Conservation (phyloP, 148 eudicot genomes). For the Nyssa sinensis region DNA sequence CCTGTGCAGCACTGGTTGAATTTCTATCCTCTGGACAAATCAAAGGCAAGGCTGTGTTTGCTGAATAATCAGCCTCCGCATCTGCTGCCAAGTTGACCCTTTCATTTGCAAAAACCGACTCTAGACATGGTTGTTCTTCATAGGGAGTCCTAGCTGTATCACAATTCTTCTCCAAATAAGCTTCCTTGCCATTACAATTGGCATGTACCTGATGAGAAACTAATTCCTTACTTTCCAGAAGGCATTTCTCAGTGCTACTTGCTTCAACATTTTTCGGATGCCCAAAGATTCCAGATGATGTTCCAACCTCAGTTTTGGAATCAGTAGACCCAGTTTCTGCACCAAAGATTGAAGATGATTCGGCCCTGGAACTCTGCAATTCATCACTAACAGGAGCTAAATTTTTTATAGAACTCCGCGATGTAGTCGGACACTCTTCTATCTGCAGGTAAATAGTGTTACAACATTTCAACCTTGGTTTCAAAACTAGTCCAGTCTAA, state of each 20-base stretch:
- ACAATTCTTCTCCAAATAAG: constrained; percentile 1
- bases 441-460: constrained; percentile 20
- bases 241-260: constrained; percentile 24
- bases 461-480: neutral
- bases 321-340: constrained; percentile 21
- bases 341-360: constrained; percentile 10
- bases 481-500: neutral
- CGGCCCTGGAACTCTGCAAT: constrained; percentile 18
- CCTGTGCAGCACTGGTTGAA: constrained; percentile 17
- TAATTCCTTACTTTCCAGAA: constrained; percentile 34
- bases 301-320: constrained; percentile 26
- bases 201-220: constrained; percentile 16
- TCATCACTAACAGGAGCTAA: constrained; percentile 9
- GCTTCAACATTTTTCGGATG: constrained; percentile 11
- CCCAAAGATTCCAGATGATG: constrained; percentile 31
- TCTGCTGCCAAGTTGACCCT: constrained; percentile 13
- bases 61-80: constrained; percentile 13
- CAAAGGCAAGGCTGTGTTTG: constrained; percentile 4
- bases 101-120: constrained; percentile 17
- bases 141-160: constrained; percentile 35
- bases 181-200: constrained; percentile 18
- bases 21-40: constrained; percentile 13
- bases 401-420: constrained; percentile 29
- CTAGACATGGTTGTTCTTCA: constrained; percentile 27
- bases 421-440: constrained; percentile 34